Base-by-base conservation (phyloP, 2,329 filamentous ascomycete genomes). In the Davidsoniella australis region DNA sequence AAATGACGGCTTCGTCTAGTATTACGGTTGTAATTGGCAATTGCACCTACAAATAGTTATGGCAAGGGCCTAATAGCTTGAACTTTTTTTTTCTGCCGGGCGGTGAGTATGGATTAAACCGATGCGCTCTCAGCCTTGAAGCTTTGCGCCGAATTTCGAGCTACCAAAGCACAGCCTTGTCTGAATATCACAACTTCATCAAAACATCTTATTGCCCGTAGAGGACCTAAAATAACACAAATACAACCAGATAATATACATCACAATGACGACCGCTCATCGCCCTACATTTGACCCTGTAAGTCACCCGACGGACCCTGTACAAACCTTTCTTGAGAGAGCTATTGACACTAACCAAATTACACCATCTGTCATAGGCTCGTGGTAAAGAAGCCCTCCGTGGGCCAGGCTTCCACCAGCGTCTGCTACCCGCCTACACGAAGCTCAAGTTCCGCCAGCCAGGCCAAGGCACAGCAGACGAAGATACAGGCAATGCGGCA, bases 281-380 rank as follows among this genome's bases (percentile, higher is more conserved):
- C 83, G 91, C 68, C 91, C 91, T 50, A 98, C 91, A 0, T 98
- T 98, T 62, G 91, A 98, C 64, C 91, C 91, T 56, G 85, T 88
- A 75, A 56, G 71, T 56, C 47, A 24, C 2, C 29, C 29, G 12
- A 33, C 29, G 12, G 12, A 12, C 29, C 29, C 29, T 9, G 12
- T 33, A 33, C 9, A 33, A 33, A 12, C 2, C 2, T 33, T 33
- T 12, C 12, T 9, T 10, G 29, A 33, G 29, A 5, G 12, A 33
- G 29, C 29, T 33, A 12, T 12, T 5, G 12, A 9, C 45, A 12
- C n/a, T 60, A 55, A 36, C 17, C 16, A 12, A 2, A 24, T 18
- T 6, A 29, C 39, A 44, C 40, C 42, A 47, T 48, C 20, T 38
- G 4, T 23, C 23, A 16, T 55, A 87, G 83, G 88, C 89, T 40